A percentile compares a stretch with the other conserved stretches of the same genome.
These are phyloP conservation scores for Lanzia echinophila DNA, from an alignment of 2,329 filamentous ascomycete species.

Conservation along the genomic window DNA sequence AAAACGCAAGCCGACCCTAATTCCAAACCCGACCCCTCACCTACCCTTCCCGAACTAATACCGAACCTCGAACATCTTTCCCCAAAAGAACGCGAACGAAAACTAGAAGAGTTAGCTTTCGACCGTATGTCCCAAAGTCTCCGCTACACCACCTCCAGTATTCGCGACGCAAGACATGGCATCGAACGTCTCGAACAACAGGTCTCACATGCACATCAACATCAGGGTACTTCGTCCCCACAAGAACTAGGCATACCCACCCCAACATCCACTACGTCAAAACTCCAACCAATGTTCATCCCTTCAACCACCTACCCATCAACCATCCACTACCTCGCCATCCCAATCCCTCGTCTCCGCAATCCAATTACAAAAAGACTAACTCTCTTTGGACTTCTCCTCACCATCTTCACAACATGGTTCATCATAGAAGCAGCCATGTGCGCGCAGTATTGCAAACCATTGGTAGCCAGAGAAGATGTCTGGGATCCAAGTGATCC, in stretches of 20 bases:
- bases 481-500: slow-evolving; percentile 52
- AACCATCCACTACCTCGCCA: slow-evolving; percentile 14
- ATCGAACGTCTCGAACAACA: slow-evolving; percentile 52
- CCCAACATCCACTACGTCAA: neutral
- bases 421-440: slow-evolving; percentile 46
- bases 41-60: slow-evolving; percentile 11
- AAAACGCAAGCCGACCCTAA: slow-evolving; percentile 4
- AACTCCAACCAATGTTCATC: slow-evolving; percentile 1
- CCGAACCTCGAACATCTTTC: slow-evolving; percentile 19
- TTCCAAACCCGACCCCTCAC: neutral
- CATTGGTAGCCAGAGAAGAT: slow-evolving; percentile 38
- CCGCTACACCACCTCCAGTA: slow-evolving; percentile 44
- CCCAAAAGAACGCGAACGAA: slow-evolving; percentile 26
- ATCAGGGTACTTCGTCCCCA: slow-evolving; percentile 3
- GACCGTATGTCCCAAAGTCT: slow-evolving; percentile 47
- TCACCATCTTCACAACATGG: slow-evolving; percentile 44
- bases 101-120: slow-evolving; percentile 37
- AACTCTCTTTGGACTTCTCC: slow-evolving; percentile 24
- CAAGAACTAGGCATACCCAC: slow-evolving; percentile 3
- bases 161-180: slow-evolving; percentile 49
- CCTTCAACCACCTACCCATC: neutral
- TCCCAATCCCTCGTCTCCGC: slow-evolving; percentile 20
- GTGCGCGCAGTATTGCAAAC: slow-evolving; percentile 49
- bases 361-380: slow-evolving; percentile 18
- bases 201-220: slow-evolving; percentile 34